phyloP scores from a whole-genome alignment of 2,329 filamentous ascomycete genomes.

The Fusarium ramigenum region DNA sequence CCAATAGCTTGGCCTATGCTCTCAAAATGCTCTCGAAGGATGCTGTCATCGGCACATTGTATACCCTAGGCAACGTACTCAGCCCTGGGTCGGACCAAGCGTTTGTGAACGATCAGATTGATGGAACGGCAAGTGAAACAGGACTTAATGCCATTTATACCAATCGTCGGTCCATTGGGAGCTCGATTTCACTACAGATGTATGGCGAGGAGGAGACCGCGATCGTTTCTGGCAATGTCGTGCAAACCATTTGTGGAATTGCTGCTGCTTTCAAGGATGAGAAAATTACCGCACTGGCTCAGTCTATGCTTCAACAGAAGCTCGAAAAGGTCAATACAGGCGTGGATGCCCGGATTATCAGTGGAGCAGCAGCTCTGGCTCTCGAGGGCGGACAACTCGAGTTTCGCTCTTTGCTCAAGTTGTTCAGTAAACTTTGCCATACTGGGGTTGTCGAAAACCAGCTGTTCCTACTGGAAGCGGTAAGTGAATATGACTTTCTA shows the following conservation, averaged over 20 bases:
- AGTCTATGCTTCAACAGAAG: constrained; percentile 97
- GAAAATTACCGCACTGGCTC: constrained; percentile 91
- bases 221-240: constrained; percentile 83
- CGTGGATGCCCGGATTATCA: constrained; percentile 87
- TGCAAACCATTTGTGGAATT: constrained; percentile 94
- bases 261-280: constrained; percentile 83
- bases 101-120: constrained; percentile 61
- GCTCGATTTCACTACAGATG: constrained; percentile 80
- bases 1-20: constrained; percentile 84
- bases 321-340: constrained; percentile 82
- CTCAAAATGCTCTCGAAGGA: constrained; percentile 88
- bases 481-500: constrained; percentile 53
- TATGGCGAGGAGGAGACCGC: constrained; percentile 82
- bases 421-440: constrained; percentile 79
- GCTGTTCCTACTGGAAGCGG: constrained; percentile 73
- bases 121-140: constrained; percentile 53
- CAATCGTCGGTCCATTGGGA: constrained; percentile 71
- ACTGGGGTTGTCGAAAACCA: constrained; percentile 78
- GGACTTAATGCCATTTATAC: constrained; percentile 58
- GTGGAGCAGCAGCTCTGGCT: constrained; percentile 80
- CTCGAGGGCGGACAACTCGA: constrained; percentile 81
- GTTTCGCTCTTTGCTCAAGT: constrained; percentile 85
- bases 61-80: constrained; percentile 94
- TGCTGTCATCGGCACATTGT: constrained; percentile 92
- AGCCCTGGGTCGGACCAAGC: constrained; percentile 73